phyloP scores from a whole-genome alignment of 164 flowering plant genomes.

The Cinnamomum chago region DNA sequence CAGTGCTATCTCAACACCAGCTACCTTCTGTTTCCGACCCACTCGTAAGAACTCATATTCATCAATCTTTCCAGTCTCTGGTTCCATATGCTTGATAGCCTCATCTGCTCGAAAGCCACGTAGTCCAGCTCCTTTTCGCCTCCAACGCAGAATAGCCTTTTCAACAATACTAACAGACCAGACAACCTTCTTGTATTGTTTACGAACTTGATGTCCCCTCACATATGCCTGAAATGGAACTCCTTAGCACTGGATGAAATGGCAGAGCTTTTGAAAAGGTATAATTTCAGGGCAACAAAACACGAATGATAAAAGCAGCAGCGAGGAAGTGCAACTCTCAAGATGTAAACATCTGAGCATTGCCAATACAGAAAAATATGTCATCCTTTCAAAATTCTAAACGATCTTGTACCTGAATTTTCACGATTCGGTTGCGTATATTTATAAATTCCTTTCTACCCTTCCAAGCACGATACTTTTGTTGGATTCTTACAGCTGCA shows the following conservation, averaged over 20 bases:
- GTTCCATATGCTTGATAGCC: conserved; percentile 13
- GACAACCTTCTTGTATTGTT: conserved; percentile 55
- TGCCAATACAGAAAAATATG: background rate
- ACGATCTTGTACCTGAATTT: conserved; percentile 54
- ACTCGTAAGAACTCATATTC: conserved; percentile 72
- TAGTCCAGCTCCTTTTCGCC: conserved; percentile 67
- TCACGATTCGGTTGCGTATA: conserved; percentile 56
- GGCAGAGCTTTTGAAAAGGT: background rate
- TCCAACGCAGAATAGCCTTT: conserved; percentile 89
- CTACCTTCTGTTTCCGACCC: conserved; percentile 64
- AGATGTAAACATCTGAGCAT: background rate
- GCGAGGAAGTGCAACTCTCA: background rate
- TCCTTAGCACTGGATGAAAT: background rate
- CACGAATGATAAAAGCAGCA: background rate
- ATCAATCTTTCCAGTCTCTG: conserved; percentile 39
- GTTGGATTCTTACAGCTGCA: conserved; percentile 65
- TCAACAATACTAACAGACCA: conserved; percentile 90
- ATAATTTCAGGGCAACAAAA: background rate
- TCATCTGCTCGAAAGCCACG: conserved; percentile 56
- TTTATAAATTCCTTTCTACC: conserved; percentile 57
- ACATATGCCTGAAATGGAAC: conserved; percentile 60
- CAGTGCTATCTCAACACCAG: conserved; percentile 62
- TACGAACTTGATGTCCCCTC: conserved; percentile 81
- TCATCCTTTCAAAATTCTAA: background rate
- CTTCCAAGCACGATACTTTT: conserved; percentile 72